Base-by-base conservation (phyloP, 495 filamentous ascomycete species). In the Parmelia sp. region DNA sequence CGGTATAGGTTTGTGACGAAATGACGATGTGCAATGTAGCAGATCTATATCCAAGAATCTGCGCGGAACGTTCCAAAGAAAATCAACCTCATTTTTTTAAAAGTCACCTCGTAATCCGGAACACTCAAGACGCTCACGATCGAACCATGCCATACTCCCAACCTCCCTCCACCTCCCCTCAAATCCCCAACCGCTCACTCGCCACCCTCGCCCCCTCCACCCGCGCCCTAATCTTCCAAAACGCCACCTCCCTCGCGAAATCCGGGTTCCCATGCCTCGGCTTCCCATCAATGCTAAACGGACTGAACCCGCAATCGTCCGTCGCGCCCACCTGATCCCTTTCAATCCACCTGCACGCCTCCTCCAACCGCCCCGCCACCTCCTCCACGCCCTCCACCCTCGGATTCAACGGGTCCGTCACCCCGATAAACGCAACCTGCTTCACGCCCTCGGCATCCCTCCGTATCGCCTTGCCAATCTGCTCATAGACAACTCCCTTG, bases 221-320 rank as follows among this genome's bases (percentile, higher is more conserved):
- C 37, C 74, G 69, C 27, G 73, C 74, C 62, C 58, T 70, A 40
- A 78, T 78, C 63, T 78, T 78, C 58, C 67, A 45, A 65, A 78
- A 76, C 10, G 76, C 76, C 29, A 78, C 62, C 31, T 74, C 72
- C 47, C 76, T 71, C 25, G 76, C 76, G 45, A 74, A 74, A 63
- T 78, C 73, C 1, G 76, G 77, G 35, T 74, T 72, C 23, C 74
- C 74, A 65, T 78, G 77, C 39, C 70, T 67, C 11, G 76, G 76
- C 63, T 77, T 77, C 37, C 72, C 67, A 62, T 77, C 75, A 44
- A 75, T 71, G 49, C 72, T 73, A 33, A 77, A 77, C 11, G 75
- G 75, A 58, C 71, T 71, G 40, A 77, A 77, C 3, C 76, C 77
- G 44, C 76, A 78, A 65, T 78, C 75, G 60, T 78, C 76, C 29